Base-by-base conservation (phyloP, 805 yeast species). In the Ogataea zsoltii region DNA sequence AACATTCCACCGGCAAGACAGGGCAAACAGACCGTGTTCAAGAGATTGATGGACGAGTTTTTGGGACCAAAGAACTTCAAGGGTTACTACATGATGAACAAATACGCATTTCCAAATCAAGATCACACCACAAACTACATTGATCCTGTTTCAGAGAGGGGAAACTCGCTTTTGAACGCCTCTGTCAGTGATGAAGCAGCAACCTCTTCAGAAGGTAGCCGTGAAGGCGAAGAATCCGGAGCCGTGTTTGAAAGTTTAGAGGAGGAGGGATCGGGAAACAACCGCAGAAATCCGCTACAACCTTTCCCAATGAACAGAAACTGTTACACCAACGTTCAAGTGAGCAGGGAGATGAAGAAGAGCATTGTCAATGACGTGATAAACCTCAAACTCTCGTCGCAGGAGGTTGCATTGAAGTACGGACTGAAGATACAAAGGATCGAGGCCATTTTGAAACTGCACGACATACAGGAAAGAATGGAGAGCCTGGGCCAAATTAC, bases 401-500 rank as follows among this genome's bases (percentile, higher is more conserved):
- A 87, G 62, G 84, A 82, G 53, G 82, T 88, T 37, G 91, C 97
- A 10, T 79, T 83, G 51, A 79, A 79, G 59, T 83, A 82, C 60
- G 92, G 95, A 3, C 71, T 92, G 53, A 86, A 88, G 61, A 79
- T 90, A 50, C 87, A 90, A 42, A 80, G 98, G 64, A 74, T 94
- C 16, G 96, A 91, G 61, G 98, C 97, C n/a, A 75, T 92, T 46
- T 69, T 87, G 19, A 81, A 78, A 63, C 75, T 92, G 51, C 72
- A 77, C 50, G 71, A 71, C 25, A 75, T 91, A 42, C 95, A 92
- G 67, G 66, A 77, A 51, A 67, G 75, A 44, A 79, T 85, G 83
- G 72, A 67, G 41, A 66, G 73, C 55, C 63, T 76, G 58, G 92
- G 75, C 25, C 63, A 69, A 50, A 70, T 84, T 23, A 67, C 76